Percentiles rank a stretch among this genome's conserved stretches.
Evolutionary conservation across 305 asterid species (phyloP).

Genomic region (Plantago coronopus): DNA sequence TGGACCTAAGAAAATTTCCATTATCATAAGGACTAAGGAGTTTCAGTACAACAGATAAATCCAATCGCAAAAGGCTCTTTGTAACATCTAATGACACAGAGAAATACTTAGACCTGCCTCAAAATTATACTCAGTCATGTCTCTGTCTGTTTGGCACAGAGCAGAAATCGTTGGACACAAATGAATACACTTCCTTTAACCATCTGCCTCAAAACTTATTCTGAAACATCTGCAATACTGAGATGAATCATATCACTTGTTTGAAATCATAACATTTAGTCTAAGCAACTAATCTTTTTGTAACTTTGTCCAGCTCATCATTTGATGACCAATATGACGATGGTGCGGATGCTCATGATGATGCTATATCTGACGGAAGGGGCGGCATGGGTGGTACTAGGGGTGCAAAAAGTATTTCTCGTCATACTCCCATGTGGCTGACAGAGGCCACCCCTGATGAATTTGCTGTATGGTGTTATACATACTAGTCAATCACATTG

Average conservation of each 20-base stretch:
- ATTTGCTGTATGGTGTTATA: slow-evolving; percentile 76
- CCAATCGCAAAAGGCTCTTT: background rate
- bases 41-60: background rate
- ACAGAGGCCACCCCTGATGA: slow-evolving; percentile 95
- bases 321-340: slow-evolving; percentile 78
- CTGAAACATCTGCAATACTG: slow-evolving; percentile 10
- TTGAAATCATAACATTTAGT: slow-evolving; percentile 14
- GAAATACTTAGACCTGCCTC: background rate
- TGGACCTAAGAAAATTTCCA: too few species aligned
- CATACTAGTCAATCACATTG: slow-evolving; percentile 26
- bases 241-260: slow-evolving; percentile 16
- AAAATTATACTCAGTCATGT: background rate
- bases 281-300: slow-evolving; percentile 29
- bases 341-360: slow-evolving; percentile 55
- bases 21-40: background rate
- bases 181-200: background rate
- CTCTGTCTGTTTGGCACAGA: background rate
- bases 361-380: slow-evolving; percentile 55
- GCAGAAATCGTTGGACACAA: background rate
- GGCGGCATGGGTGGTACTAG: slow-evolving; percentile 50
- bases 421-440: slow-evolving; percentile 81
- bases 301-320: slow-evolving; percentile 52
- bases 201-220: too few species aligned
- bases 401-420: slow-evolving; percentile 51
- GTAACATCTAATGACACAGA: background rate